Percentiles rank a stretch among this genome's conserved stretches.
These are phyloP conservation scores for Pseudovirgaria hyperparasitica DNA, from an alignment of 2,329 filamentous ascomycete genomes.

Conservation along the genomic window DNA sequence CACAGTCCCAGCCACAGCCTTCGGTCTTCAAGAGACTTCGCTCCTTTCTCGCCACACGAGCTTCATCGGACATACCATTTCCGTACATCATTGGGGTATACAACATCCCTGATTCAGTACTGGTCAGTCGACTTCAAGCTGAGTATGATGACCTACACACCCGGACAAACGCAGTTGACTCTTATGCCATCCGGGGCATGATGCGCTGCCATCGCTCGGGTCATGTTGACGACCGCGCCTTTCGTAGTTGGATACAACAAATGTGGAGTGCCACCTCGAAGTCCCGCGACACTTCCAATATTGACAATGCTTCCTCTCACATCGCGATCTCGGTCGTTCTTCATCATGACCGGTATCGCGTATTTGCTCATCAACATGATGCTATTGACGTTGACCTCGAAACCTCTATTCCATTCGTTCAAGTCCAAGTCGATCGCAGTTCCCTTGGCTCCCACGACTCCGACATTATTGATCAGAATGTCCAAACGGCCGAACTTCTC, in stretches of 20 bases:
- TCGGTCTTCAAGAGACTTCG: slow-evolving; percentile 40
- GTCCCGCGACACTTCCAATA: slow-evolving; percentile 48
- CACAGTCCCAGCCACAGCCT: slow-evolving; percentile 42
- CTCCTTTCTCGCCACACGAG: slow-evolving; percentile 35
- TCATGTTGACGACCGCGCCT: slow-evolving; percentile 44
- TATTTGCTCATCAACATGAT: slow-evolving; percentile 55
- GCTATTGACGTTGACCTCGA: slow-evolving; percentile 50
- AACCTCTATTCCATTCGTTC: slow-evolving; percentile 40
- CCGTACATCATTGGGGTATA: slow-evolving; percentile 45
- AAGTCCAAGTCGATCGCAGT: slow-evolving; percentile 50
- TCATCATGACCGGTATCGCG: slow-evolving; percentile 46
- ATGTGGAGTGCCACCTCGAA: slow-evolving; percentile 41
- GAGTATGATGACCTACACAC: slow-evolving; percentile 10
- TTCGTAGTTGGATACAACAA: slow-evolving; percentile 42
- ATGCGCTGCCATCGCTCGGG: slow-evolving; percentile 42
- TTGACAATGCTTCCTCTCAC: slow-evolving; percentile 45
- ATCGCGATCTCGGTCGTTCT: slow-evolving; percentile 33
- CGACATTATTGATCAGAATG: slow-evolving; percentile 54
- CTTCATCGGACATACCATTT: slow-evolving; percentile 37
- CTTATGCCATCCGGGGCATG: slow-evolving; percentile 38
- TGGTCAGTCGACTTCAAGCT: slow-evolving; percentile 2
- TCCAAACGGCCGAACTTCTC: slow-evolving; percentile 43
- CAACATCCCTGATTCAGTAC: slow-evolving; percentile 24
- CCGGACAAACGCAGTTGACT: slow-evolving; percentile 44
- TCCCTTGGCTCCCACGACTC: slow-evolving; percentile 44